Conservation (phyloP, 345 rosid species). For the Murraya paniculata region DNA sequence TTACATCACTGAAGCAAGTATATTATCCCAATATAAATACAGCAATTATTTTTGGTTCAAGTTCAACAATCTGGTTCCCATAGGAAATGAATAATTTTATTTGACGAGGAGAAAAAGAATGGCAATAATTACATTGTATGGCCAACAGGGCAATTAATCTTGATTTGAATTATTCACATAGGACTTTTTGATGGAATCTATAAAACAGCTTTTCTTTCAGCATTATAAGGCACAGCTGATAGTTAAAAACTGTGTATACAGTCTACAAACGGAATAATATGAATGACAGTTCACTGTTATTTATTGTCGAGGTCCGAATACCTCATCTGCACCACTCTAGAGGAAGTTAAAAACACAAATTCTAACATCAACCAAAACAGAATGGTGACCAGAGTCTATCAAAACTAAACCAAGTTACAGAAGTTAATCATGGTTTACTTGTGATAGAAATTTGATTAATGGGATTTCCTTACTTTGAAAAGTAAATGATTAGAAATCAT, state of each 20-base stretch:
- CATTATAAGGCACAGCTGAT: background rate
- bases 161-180: background rate
- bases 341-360: constrained; percentile 7
- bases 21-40: background rate
- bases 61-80: background rate
- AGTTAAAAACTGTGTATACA: background rate
- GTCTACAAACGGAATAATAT: background rate
- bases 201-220: background rate
- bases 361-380: background rate
- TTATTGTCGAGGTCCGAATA: background rate
- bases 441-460: background rate
- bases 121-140: background rate
- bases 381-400: background rate
- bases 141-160: background rate
- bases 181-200: background rate
- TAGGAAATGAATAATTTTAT: background rate
- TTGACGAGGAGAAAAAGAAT: background rate
- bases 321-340: background rate
- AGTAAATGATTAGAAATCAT: constrained; percentile 95
- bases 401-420: background rate
- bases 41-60: too few species aligned
- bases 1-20: background rate
- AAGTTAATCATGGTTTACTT: background rate
- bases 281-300: background rate
- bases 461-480: constrained; percentile 66